phyloP scores from a whole-genome alignment of 2,329 filamentous ascomycete genomes.

The Trichophaea hybrida region DNA sequence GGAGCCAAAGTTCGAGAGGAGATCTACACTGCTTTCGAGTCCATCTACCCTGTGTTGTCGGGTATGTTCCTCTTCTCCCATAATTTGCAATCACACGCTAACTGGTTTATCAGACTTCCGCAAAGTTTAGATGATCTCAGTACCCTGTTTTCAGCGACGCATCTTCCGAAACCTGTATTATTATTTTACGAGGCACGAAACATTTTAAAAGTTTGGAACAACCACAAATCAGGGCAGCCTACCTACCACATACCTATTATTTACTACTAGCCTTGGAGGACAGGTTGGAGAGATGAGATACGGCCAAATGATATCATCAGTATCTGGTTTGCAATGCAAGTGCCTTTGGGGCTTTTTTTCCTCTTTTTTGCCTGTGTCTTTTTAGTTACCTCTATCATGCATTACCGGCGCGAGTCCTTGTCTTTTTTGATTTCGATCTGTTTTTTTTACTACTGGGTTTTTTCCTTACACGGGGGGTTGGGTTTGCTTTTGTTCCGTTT shows the following conservation, averaged over 20 bases:
- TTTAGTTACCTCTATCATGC: slow-evolving; percentile 20
- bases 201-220: slow-evolving; percentile 20
- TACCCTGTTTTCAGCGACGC: slow-evolving; percentile 8
- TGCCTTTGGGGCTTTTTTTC: slow-evolving; percentile 19
- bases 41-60: slow-evolving; percentile 92
- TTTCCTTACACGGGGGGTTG: not conserved
- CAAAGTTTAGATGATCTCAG: slow-evolving; percentile 37
- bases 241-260: slow-evolving; percentile 11
- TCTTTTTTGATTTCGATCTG: slow-evolving; percentile 16
- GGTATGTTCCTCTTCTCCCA: slow-evolving; percentile 40
- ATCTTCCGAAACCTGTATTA: slow-evolving; percentile 16
- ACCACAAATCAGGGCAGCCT: slow-evolving; percentile 17
- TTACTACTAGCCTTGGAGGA: slow-evolving; percentile 11
- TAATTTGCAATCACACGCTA: slow-evolving; percentile 24
- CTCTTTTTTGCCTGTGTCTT: slow-evolving; percentile 7
- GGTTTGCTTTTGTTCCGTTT: slow-evolving; percentile 7
- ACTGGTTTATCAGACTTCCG: slow-evolving; percentile 41
- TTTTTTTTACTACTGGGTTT: not conserved
- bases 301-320: too few relatives aligned
- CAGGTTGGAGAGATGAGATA: slow-evolving; percentile 19
- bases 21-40: slow-evolving; percentile 91
- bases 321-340: slow-evolving; percentile 15
- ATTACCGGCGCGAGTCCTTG: slow-evolving; percentile 20
- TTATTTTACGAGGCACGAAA: slow-evolving; percentile 22
- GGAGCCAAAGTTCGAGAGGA: slow-evolving; percentile 96